phyloP scores from a whole-genome alignment of 768 basidiomycete species.

The Boletellus ananas region DNA sequence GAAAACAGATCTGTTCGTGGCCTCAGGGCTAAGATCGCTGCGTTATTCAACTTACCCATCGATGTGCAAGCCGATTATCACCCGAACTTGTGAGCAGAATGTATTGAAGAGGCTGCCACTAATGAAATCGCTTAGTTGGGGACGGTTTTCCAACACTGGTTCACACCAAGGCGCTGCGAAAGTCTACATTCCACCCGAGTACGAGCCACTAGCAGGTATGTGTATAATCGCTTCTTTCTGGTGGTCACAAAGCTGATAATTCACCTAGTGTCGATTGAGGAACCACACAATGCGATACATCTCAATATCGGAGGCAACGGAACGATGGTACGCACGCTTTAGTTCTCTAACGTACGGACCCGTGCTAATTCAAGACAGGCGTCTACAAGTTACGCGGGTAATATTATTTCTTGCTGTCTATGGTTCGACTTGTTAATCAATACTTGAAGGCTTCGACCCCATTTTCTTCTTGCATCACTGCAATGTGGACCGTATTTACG shows the following conservation, averaged over 20 bases:
- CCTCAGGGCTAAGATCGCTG: constrained; percentile 14
- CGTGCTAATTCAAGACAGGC: too few species aligned
- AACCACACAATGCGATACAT: constrained; percentile 19
- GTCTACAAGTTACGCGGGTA: constrained; percentile 26
- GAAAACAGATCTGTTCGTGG: too few species aligned
- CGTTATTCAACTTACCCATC: constrained; percentile 16
- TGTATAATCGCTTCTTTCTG: too few species aligned
- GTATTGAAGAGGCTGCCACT: too few species aligned
- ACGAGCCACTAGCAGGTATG: too few species aligned
- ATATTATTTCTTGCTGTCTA: too few species aligned
- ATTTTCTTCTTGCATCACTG: constrained; percentile 21
- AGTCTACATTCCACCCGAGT: too few species aligned
- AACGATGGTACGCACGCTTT: constrained; percentile 10
- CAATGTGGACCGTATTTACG: constrained; percentile 18
- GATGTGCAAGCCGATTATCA: constrained; percentile 4
- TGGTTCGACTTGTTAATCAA: neutral
- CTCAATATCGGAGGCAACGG: constrained; percentile 15
- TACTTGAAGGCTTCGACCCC: constrained; percentile 11
- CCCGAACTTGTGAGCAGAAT: constrained; percentile 14
- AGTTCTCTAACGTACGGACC: too few species aligned
- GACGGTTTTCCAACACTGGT: too few species aligned
- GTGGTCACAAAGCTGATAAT: neutral
- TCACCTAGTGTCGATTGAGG: constrained; percentile 14
- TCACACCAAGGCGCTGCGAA: too few species aligned
- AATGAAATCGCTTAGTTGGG: too few species aligned